A percentile compares a stretch with the other conserved stretches of the same genome.
Conservation (phyloP, 495 filamentous ascomycete genomes). For the Daldinia grandis region DNA sequence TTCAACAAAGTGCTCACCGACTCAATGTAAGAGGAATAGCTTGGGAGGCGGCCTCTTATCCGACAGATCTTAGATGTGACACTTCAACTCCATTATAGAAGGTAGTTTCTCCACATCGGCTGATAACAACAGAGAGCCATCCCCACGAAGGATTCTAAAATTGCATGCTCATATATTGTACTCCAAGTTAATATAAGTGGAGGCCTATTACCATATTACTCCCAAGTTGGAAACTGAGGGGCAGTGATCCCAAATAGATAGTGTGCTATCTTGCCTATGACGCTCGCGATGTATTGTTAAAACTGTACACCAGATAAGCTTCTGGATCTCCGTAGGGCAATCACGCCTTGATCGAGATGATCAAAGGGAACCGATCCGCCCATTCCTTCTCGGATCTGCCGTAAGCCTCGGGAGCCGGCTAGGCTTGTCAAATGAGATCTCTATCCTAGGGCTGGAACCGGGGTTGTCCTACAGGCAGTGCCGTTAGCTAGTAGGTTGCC, state of each 20-base stretch:
- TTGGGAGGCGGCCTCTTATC: not conserved
- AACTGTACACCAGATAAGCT: not conserved
- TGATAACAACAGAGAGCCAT: not conserved
- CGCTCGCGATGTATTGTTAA: not conserved
- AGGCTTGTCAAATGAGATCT: constrained; percentile 7
- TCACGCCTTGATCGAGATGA: not conserved
- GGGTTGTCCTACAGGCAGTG: constrained; percentile 10
- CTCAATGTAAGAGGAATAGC: not conserved
- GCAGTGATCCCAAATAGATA: not conserved
- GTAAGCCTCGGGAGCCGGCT: constrained; percentile 6
- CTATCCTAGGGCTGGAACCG: not conserved
- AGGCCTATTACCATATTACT: not conserved
- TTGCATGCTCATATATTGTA: not conserved
- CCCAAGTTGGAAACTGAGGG: not conserved
- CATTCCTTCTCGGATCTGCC: not conserved
- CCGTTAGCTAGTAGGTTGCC: not conserved
- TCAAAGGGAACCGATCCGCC: not conserved
- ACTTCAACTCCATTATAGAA: constrained; percentile 2
- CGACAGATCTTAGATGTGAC: not conserved
- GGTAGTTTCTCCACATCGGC: constrained; percentile 4
- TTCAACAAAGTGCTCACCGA: not conserved
- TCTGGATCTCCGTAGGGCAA: constrained; percentile 7
- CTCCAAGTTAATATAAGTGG: not conserved
- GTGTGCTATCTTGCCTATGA: not conserved
- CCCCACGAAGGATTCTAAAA: constrained; percentile 2